These are phyloP conservation scores for Moniliophthora roreri DNA, from an alignment of 1,284 basidiomycete species.

Conservation along the genomic window DNA sequence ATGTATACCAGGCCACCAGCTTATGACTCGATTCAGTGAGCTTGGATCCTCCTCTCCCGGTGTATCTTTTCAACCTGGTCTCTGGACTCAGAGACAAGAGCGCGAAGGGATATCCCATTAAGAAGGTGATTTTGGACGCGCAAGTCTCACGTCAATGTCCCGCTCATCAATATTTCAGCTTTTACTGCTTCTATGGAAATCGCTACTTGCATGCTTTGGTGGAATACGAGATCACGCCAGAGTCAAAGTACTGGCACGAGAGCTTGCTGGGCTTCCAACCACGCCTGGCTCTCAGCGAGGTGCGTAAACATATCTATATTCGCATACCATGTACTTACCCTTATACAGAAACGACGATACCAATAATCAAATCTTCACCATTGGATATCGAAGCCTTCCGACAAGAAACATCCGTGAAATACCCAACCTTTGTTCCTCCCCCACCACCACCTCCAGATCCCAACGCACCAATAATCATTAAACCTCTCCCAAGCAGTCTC, in stretches of 20 bases:
- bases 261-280: conserved; percentile 69
- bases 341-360: conserved; percentile 33
- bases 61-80: conserved; percentile 89
- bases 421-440: conserved; percentile 84
- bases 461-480: conserved; percentile 25
- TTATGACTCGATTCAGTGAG: conserved; percentile 63
- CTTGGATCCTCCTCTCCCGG: conserved; percentile 90
- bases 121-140: conserved; percentile 64
- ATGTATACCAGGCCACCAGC: conserved; percentile 15
- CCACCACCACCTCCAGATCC: conserved; percentile 30
- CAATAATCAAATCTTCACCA: conserved; percentile 79
- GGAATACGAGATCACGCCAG: conserved; percentile 85
- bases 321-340: conserved; percentile 7
- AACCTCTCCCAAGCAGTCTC: conserved; percentile 41
- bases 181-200: conserved; percentile 96
- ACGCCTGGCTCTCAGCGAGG: conserved; percentile 44
- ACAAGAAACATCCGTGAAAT: conserved; percentile 89
- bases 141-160: conserved; percentile 9
- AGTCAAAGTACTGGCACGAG: conserved; percentile 84
- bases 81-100: conserved; percentile 91
- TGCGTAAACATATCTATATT: conserved; percentile 41
- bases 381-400: conserved; percentile 87
- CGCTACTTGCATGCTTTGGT: conserved; percentile 88
- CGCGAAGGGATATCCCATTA: conserved; percentile 94
- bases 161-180: conserved; percentile 49